A percentile compares a stretch with the other conserved stretches of the same genome.
Evolutionary conservation across 2,329 filamentous ascomycete species (phyloP).

Genomic region (Cercospora sp.): DNA sequence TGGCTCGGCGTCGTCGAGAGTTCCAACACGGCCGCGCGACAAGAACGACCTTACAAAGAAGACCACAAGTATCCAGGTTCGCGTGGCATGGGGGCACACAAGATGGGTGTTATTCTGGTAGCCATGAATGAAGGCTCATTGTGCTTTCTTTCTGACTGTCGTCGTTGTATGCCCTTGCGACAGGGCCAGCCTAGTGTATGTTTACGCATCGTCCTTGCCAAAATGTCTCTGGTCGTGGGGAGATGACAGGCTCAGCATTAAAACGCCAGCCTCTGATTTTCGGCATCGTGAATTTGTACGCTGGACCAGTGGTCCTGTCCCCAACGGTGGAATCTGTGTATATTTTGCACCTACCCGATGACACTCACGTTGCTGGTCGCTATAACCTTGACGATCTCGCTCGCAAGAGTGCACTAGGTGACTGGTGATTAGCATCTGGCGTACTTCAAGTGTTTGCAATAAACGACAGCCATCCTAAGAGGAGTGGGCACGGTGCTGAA

Average conservation of each 20-base stretch:
- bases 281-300: not conserved
- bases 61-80: not conserved
- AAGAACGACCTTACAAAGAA: not conserved
- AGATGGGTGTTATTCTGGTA: not conserved
- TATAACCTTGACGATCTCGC: too few relatives aligned
- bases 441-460: too few relatives aligned
- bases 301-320: not conserved
- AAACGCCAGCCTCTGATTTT: not conserved
- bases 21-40: not conserved
- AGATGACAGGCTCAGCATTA: not conserved
- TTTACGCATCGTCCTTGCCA: not conserved
- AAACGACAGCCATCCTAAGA: too few relatives aligned
- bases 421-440: too few relatives aligned
- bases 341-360: too few relatives aligned
- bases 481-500: not conserved
- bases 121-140: too few relatives aligned
- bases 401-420: too few relatives aligned
- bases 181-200: too few relatives aligned
- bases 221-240: not conserved
- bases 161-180: too few relatives aligned
- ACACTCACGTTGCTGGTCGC: too few relatives aligned
- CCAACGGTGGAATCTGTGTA: too few relatives aligned
- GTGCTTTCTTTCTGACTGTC: too few relatives aligned
- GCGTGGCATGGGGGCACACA: not conserved
- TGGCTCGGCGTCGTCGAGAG: not conserved